Conservation (phyloP, 2,329 filamentous ascomycete genomes). For the Fusarium tricinctum region DNA sequence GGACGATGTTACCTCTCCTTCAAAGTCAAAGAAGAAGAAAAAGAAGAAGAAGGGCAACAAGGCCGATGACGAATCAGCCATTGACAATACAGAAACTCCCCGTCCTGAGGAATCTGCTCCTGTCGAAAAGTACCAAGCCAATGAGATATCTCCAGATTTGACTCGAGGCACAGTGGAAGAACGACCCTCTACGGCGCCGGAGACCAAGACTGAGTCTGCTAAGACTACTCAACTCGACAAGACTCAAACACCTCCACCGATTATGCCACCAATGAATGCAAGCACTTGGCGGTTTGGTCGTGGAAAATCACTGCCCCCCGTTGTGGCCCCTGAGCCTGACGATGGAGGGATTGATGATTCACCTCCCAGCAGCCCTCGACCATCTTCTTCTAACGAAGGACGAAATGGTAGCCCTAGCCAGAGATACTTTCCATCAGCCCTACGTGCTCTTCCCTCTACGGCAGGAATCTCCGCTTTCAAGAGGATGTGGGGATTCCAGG, state of each 20-base stretch:
- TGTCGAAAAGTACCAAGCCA: constrained; percentile 1
- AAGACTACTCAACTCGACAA: not conserved
- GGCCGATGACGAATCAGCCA: constrained; percentile 22
- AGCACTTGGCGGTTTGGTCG: constrained; percentile 6
- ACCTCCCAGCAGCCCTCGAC: constrained; percentile 13
- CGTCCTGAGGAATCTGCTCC: constrained; percentile 10
- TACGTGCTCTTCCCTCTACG: constrained; percentile 37
- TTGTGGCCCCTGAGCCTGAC: constrained; percentile 11
- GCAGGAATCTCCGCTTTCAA: constrained; percentile 39
- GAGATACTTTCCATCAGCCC: constrained; percentile 44
- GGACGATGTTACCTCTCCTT: constrained; percentile 21
- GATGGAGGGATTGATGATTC: constrained; percentile 13
- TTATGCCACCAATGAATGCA: constrained; percentile 4
- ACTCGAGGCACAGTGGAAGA: constrained; percentile 5
- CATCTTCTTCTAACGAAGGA: constrained; percentile 11
- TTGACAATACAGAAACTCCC: constrained; percentile 24
- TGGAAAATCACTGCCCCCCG: constrained; percentile 8
- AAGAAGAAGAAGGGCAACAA: constrained; percentile 49
- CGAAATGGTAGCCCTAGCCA: constrained; percentile 33
- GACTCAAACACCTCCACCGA: not conserved
- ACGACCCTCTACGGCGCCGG: not conserved
- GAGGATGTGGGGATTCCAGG: constrained; percentile 42
- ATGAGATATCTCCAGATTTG: constrained; percentile 7
- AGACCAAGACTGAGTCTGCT: constrained; percentile 1
- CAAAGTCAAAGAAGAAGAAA: constrained; percentile 49